Base-by-base conservation (phyloP, 495 filamentous ascomycete genomes). In the Pyronema domesticum region DNA sequence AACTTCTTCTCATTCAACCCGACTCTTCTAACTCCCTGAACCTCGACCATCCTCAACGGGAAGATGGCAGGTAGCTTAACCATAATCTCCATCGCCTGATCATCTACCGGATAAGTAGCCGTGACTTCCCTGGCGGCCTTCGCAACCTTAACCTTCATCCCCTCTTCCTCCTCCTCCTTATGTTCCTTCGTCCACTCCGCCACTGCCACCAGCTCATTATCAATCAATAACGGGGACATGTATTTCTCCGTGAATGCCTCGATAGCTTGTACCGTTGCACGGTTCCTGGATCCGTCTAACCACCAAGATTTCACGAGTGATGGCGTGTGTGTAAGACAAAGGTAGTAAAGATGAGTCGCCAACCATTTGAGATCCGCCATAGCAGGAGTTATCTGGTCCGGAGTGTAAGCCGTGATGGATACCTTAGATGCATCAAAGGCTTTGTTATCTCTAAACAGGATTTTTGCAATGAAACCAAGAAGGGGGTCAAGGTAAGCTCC, bases 1-100 rank as follows among this genome's bases (percentile, higher is more conserved):
- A 93, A 99, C 64, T 88, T 91, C 68, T 80, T 79, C 63, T 95
- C 87, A 55, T 80, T 80, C 19, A 95, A 81, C 3, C 84, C 84
- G 3, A 96, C 88, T 8, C 89, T 79, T 59, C 82, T 88, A 36
- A 83, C 69, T 17, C 85, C 79, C 10, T 79, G 71, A 3, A 95
- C 87, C n/a, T 77, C 69, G 3, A 88, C 86, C 0, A 76, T 73
- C 11, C 81, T 76, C 3, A 99, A 75, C 0, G 91, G 91, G 61
- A 89, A 99, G 33, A 77, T 76, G 0, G 76, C 68, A 0, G 93
- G 89, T 0, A 99, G 76, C 0, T 76, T 74, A 58, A 99, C 80
- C 34, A 78, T 69, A 33, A 95, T 88, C 7, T 78, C 75, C 57
- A 88, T 83, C 4, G 76, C 76, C 58, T 87, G 81, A 36, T 95